A percentile compares a stretch with the other conserved stretches of the same genome.
These are phyloP conservation scores for Prinsepia uniflora DNA, from an alignment of 306 rosid species.

Conservation along the genomic window DNA sequence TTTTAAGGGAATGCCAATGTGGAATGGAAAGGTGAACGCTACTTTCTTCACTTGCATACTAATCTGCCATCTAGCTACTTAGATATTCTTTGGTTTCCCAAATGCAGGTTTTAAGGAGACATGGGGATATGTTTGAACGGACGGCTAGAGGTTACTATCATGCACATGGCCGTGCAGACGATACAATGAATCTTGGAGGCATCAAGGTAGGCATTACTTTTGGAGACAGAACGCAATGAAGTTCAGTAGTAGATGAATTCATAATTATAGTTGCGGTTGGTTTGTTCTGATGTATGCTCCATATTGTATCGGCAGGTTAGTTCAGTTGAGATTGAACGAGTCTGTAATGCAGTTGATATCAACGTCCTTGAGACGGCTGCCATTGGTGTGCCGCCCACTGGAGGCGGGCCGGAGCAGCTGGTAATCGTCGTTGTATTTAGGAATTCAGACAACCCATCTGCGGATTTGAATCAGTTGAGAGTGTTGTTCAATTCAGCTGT, in stretches of 20 bases:
- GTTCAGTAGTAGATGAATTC: neutral
- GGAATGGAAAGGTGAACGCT: slow-evolving; percentile 68
- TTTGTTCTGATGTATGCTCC: slow-evolving; percentile 3
- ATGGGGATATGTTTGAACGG: slow-evolving; percentile 89
- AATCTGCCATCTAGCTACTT: slow-evolving; percentile 9
- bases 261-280: neutral
- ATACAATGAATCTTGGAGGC: slow-evolving; percentile 97
- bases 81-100: slow-evolving; percentile 20
- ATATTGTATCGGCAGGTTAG: slow-evolving; percentile 62
- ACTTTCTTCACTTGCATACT: slow-evolving; percentile 21
- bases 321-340: slow-evolving; percentile 90
- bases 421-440: slow-evolving; percentile 67
- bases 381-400: slow-evolving; percentile 75
- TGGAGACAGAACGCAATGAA: neutral
- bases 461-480: slow-evolving; percentile 49
- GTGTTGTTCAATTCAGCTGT: slow-evolving; percentile 72
- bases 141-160: slow-evolving; percentile 74
- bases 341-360: slow-evolving; percentile 67
- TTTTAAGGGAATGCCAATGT: slow-evolving; percentile 81
- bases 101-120: slow-evolving; percentile 76
- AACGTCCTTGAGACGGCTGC: slow-evolving; percentile 87
- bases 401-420: slow-evolving; percentile 91
- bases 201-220: slow-evolving; percentile 61
- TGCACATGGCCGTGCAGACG: slow-evolving; percentile 97
- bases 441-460: slow-evolving; percentile 27